Conservation (phyloP, 2,329 filamentous ascomycete genomes). For the Hypoxylon sp. region DNA sequence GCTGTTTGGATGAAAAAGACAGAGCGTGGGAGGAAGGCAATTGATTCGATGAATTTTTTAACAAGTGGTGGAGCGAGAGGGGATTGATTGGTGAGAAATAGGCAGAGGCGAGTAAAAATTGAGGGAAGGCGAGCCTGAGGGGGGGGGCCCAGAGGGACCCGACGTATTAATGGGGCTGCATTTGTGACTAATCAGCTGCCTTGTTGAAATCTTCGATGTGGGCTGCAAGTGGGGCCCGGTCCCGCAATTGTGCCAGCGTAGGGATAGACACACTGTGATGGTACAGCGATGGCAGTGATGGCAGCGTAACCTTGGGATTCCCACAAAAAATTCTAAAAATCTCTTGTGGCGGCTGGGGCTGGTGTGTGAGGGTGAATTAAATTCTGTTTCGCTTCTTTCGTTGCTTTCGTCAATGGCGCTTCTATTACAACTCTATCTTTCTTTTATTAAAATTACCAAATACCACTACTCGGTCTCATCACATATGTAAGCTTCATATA, state of each 20-base stretch:
- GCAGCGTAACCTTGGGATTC: slow-evolving; percentile 16
- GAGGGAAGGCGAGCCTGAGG: slow-evolving; percentile 47
- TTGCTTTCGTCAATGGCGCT: slow-evolving; percentile 19
- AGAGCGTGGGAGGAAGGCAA: slow-evolving; percentile 47
- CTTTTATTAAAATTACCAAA: slow-evolving; percentile 28
- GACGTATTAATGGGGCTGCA: slow-evolving; percentile 53
- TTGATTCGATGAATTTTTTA: slow-evolving; percentile 54
- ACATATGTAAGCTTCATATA: slow-evolving; percentile 27
- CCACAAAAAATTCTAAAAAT: slow-evolving; percentile 27
- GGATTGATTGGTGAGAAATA: slow-evolving; percentile 55
- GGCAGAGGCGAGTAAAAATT: slow-evolving; percentile 53
- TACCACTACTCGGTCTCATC: slow-evolving; percentile 24
- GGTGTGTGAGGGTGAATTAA: slow-evolving; percentile 24
- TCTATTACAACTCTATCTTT: neutral
- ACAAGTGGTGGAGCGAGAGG: slow-evolving; percentile 52
- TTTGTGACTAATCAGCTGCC: slow-evolving; percentile 54
- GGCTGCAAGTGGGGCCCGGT: slow-evolving; percentile 17
- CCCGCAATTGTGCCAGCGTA: slow-evolving; percentile 38
- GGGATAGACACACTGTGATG: slow-evolving; percentile 38
- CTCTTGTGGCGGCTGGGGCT: slow-evolving; percentile 44
- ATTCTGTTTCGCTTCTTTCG: slow-evolving; percentile 22
- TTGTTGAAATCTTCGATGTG: slow-evolving; percentile 43
- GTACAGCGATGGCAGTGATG: neutral
- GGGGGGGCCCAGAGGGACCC: slow-evolving; percentile 45
- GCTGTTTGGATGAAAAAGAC: slow-evolving; percentile 50